Evolutionary conservation across 2,329 filamentous ascomycete species (phyloP).

Genomic region (Cadophora sp.): DNA sequence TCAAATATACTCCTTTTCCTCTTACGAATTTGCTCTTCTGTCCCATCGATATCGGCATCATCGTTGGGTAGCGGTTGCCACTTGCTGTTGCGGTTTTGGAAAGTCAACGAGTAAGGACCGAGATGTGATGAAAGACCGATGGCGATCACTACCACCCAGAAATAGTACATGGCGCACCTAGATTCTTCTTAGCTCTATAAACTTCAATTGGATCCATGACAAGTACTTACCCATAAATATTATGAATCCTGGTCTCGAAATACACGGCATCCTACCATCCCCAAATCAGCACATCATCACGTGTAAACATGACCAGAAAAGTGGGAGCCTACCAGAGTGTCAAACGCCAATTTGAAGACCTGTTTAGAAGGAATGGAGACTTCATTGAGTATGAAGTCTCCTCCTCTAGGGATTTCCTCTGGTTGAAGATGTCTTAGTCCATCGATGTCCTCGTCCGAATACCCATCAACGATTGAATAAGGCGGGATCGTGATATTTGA

Average conservation of each 20-base stretch:
- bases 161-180: constrained; percentile 48
- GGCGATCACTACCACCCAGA: constrained; percentile 50
- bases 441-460: not conserved
- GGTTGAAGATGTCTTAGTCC: not conserved
- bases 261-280: constrained; percentile 44
- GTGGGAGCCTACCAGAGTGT: constrained; percentile 6
- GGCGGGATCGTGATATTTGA: not conserved
- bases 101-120: constrained; percentile 17
- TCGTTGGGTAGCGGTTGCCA: constrained; percentile 1
- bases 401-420: not conserved
- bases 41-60: not conserved
- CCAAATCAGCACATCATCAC: not conserved
- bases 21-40: not conserved
- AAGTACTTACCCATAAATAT: constrained; percentile 41
- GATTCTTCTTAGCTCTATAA: not conserved
- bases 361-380: not conserved
- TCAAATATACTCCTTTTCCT: not conserved
- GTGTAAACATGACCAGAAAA: not conserved
- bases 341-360: not conserved
- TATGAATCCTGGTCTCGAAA: constrained; percentile 48
- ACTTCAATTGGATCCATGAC: not conserved
- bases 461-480: constrained; percentile 1
- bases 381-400: not conserved
- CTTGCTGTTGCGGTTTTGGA: not conserved
- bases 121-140: constrained; percentile 47